These are phyloP conservation scores for Fusarium succisae DNA, from an alignment of 2,329 filamentous ascomycete genomes.

Conservation along the genomic window DNA sequence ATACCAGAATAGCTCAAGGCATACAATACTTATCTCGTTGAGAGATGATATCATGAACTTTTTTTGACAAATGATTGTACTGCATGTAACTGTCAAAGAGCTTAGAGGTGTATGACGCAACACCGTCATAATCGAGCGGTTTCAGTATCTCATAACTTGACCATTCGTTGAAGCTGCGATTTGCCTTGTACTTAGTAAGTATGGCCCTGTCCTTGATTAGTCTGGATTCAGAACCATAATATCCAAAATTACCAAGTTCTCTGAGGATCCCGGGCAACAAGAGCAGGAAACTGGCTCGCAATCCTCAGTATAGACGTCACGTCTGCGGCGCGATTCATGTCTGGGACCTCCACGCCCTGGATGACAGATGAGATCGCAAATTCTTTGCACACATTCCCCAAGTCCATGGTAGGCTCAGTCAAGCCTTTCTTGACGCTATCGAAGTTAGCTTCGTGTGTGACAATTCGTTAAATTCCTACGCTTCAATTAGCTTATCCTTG, in stretches of 20 bases:
- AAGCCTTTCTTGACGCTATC: neutral
- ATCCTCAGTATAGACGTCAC: neutral
- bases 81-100: slow-evolving; percentile 22
- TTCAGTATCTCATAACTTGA: neutral
- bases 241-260: neutral
- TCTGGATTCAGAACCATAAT: accelerated
- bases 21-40: neutral
- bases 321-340: neutral
- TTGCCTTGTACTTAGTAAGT: slow-evolving; percentile 15
- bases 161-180: neutral
- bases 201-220: neutral
- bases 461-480: neutral
- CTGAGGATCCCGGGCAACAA: neutral
- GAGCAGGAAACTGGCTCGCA: neutral
- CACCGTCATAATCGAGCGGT: neutral
- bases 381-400: neutral
- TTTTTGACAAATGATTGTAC: slow-evolving; percentile 1
- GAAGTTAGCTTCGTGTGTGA: neutral
- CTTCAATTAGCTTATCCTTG: neutral
- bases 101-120: neutral
- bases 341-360: neutral
- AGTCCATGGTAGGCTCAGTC: neutral
- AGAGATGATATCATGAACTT: neutral
- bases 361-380: neutral
- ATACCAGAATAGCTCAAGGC: neutral